Evolutionary conservation across 768 basidiomycete species (phyloP), one percentile per base, ranked within the genome.

Genomic region (Xerocomus potaroensis): DNA sequence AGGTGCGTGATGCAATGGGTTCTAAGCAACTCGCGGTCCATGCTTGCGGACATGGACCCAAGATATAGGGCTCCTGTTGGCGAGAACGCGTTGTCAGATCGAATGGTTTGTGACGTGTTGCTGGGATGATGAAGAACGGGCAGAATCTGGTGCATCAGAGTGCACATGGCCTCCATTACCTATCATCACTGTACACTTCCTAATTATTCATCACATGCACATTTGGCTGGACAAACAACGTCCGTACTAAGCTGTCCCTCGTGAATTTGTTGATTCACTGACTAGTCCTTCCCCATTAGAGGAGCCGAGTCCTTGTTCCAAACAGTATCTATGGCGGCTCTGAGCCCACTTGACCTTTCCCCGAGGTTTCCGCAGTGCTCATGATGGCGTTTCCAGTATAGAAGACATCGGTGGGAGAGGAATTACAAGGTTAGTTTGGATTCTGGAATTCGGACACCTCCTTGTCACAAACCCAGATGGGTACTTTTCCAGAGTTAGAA

Each of bases 151-250:
- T 89, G 86, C 87, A 89, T 87, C 0, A 87, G 87, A 0, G 86
- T 89, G 69, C 85, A 87, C 81, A 89, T 86, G 7, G 87, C 82
- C 63, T 87, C 83, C 75, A 84, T 80, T 40, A 88, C 83, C 57
- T 87, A n/a, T n/a, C n/a, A n/a, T n/a, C n/a, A n/a, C n/a, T n/a
- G n/a, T n/a, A n/a, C n/a, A n/a, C n/a, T n/a, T n/a, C n/a, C n/a
- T n/a, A n/a, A n/a, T n/a, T n/a, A n/a, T n/a, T n/a, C n/a, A n/a
- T n/a, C n/a, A n/a, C n/a, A n/a, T n/a, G n/a, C n/a, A n/a, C n/a
- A n/a, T n/a, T n/a, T n/a, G n/a, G n/a, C n/a, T n/a, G n/a, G n/a
- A n/a, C n/a, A n/a, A n/a, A n/a, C n/a, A n/a, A n/a, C n/a, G n/a
- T n/a, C n/a, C n/a, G n/a, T n/a, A n/a, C n/a, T n/a, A n/a, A n/a